Base-by-base conservation (phyloP, 1,284 basidiomycete genomes). In the Fistulina hepatica region DNA sequence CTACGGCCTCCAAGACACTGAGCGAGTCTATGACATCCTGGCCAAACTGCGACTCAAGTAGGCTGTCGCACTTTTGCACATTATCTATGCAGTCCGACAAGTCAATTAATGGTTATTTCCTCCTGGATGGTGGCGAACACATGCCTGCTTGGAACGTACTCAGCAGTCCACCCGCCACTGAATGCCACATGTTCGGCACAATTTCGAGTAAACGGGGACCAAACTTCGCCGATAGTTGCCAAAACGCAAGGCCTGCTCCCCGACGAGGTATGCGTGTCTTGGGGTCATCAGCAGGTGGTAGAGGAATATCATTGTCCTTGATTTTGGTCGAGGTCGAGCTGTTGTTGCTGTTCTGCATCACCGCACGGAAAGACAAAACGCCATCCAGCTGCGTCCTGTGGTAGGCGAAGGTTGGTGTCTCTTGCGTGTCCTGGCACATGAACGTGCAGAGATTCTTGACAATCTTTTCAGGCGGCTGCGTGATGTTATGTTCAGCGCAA, bases 401-500 rank as follows among this genome's bases (percentile, higher is more conserved):
- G 53, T 69, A 71, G 5, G 78, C 69, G 56, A 97, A 98, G 2
- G 94, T 82, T 1, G 94, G 92, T 0, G 93, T 97, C 40, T 83
- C 74, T 20, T 83, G 76, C 10, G 76, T 71, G 56, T 99, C 95
- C 53, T 91, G 86, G 58, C 94, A 98, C 5, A 98, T 67, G 61
- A 98, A 98, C 0, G 91, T 93, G 61, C 91, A 94, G 4, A 98
- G 73, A 55, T 99, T 99, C 64, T 92, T 92, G 50, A 98, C 78
- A 39, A 99, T 92, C 66, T 99, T 99, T 52, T 93, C 89, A 0
- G 71, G 84, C 49, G 65, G 69, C 57, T 77, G 70, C 47, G 68
- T 50, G 51, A 79, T 60, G 51, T 77, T 59, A 64, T 80, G 69
- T 30, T 71, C 61, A 3, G 78, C 73, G 57, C 92, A 97, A 53